Evolutionary conservation across 75 land plant genomes (phyloP).

Genomic region (Selaginella tamariscina): DNA sequence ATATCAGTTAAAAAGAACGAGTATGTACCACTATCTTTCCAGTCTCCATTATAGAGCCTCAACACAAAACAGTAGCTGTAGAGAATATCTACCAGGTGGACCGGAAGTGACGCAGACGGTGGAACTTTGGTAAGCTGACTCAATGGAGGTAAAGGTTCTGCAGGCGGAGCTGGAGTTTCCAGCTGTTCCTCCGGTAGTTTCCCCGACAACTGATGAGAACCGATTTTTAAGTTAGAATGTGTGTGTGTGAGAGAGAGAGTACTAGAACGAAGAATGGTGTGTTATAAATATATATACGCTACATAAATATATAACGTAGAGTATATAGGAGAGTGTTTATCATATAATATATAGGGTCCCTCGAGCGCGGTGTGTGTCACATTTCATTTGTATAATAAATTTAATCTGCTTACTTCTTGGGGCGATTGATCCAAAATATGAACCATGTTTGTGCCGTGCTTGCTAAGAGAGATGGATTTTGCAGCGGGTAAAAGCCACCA

Average conservation of each 20-base stretch:
- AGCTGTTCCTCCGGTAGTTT: constrained; percentile 14
- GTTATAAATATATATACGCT: too few relatives aligned
- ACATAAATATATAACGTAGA: too few relatives aligned
- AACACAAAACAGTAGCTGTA: constrained; percentile 85
- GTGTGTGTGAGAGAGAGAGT: too few relatives aligned
- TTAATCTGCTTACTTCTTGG: constrained; percentile 6
- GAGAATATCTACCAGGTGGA: constrained; percentile 62
- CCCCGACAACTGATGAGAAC: constrained; percentile 12
- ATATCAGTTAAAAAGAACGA: constrained; percentile 35
- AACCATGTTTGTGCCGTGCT: constrained; percentile 45
- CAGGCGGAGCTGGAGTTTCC: constrained; percentile 62
- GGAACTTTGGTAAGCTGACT: constrained; percentile 29
- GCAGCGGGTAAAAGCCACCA: constrained; percentile 83
- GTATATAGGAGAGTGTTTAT: too few relatives aligned
- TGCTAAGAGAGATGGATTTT: constrained; percentile 40
- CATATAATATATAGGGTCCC: too few relatives aligned
- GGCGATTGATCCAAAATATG: constrained; percentile 22
- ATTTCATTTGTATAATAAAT: too few relatives aligned
- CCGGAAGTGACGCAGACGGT: constrained; percentile 62
- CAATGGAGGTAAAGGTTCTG: constrained; percentile 44
- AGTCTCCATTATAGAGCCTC: constrained; percentile 78
- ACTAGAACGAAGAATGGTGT: too few relatives aligned
- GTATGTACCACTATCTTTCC: constrained; percentile 61
- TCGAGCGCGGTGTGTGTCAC: too few relatives aligned
- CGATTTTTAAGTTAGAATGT: too few relatives aligned